phyloP scores from a whole-genome alignment of 148 eudicot genomes.

The Vaccinium myrtillus region DNA sequence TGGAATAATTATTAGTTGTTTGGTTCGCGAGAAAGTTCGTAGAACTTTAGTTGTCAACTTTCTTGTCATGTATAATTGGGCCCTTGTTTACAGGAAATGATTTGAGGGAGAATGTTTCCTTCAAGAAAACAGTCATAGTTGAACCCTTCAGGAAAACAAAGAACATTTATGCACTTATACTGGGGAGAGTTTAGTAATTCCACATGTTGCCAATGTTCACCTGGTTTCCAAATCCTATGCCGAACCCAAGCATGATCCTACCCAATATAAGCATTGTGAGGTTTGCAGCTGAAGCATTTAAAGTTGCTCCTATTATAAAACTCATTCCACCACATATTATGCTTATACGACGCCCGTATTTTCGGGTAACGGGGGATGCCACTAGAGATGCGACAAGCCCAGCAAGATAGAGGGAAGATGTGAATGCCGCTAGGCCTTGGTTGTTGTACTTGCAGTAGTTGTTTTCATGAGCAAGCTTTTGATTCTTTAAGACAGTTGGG shows the following conservation, averaged over 20 bases:
- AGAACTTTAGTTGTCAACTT: not conserved
- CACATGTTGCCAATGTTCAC: slow-evolving; percentile 21
- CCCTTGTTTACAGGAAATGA: not conserved
- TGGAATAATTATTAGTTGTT: not conserved
- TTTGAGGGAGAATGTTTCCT: not conserved
- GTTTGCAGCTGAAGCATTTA: slow-evolving; percentile 71
- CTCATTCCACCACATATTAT: slow-evolving; percentile 74
- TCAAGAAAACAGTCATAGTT: not conserved
- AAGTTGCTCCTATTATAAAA: slow-evolving; percentile 73
- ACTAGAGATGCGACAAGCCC: slow-evolving; percentile 67
- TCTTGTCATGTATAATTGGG: not conserved
- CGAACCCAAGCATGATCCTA: slow-evolving; percentile 85
- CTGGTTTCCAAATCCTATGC: slow-evolving; percentile 96
- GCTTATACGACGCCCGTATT: slow-evolving; percentile 63
- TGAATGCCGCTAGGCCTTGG: slow-evolving; percentile 82
- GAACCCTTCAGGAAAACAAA: not conserved
- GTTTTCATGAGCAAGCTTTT: slow-evolving; percentile 57
- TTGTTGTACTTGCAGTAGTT: slow-evolving; percentile 89
- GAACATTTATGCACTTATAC: not conserved
- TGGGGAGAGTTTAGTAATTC: not conserved
- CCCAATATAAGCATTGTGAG: slow-evolving; percentile 76
- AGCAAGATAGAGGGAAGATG: slow-evolving; percentile 82
- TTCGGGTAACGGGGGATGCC: slow-evolving; percentile 72
- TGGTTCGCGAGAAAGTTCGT: not conserved
- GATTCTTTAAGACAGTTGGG: slow-evolving; percentile 50